These are phyloP conservation scores for Pachysolen tannophilus DNA, from an alignment of 805 yeast species.

Conservation along the genomic window DNA sequence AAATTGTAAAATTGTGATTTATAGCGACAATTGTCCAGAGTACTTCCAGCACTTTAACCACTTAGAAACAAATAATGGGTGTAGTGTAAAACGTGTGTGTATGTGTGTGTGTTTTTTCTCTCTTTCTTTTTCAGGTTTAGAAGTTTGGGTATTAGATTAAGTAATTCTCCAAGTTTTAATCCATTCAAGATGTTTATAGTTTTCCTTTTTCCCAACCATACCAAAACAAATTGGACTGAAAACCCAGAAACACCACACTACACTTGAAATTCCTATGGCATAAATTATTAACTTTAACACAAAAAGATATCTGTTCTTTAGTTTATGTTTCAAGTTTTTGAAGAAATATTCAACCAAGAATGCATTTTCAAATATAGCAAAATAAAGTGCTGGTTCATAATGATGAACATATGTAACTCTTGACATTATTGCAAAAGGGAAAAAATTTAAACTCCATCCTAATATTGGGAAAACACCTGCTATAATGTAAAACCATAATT, in stretches of 20 bases:
- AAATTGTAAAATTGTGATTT: too few species aligned
- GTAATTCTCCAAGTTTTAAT: conserved; percentile 36
- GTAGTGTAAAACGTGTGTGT: too few species aligned
- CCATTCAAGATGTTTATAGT: conserved; percentile 40
- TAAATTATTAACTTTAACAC: conserved; percentile 26
- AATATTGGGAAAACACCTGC: conserved; percentile 80
- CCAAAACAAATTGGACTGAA: conserved; percentile 62
- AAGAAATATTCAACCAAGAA: conserved; percentile 44
- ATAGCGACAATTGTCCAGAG: too few species aligned
- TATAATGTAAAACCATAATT: conserved; percentile 19
- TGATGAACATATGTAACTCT: conserved; percentile 97
- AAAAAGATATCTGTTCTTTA: conserved; percentile 1
- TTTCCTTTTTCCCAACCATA: conserved; percentile 39
- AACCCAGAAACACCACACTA: conserved; percentile 48
- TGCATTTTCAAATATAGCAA: conserved; percentile 60
- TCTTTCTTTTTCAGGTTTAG: too few species aligned
- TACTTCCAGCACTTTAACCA: too few species aligned
- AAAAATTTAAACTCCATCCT: conserved; percentile 84
- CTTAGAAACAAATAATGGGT: too few species aligned
- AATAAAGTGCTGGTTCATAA: conserved; percentile 89
- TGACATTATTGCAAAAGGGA: conserved; percentile 89
- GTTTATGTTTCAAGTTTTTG: conserved; percentile 20
- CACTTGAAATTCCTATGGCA: conserved; percentile 28
- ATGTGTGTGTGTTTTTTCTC: too few species aligned
- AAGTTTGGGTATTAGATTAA: too few species aligned